Evolutionary conservation across 805 yeast genomes (phyloP), one percentile per base, ranked within the genome.

Genomic region (Jamesozyma gamospora): DNA sequence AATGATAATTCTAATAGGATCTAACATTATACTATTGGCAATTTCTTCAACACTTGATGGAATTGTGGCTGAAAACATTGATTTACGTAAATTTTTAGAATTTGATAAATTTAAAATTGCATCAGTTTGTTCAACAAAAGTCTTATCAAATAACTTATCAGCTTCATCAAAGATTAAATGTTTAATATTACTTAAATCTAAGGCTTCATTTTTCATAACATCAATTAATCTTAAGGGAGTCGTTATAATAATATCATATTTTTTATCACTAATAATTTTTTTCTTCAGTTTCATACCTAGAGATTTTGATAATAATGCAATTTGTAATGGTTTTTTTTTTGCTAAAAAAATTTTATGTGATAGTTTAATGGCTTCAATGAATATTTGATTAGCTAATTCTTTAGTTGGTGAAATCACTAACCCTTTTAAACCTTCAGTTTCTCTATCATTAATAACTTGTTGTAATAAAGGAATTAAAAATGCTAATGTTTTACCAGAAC

Each of bases 401-500:
- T 87, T 87, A 1, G 99, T 92, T 25, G 99, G 99, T 0, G 96
- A 79, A 10, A 92, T 74, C 8, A 92, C 75, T 37, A 92, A 64
- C 0, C 94, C 94, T 48, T 82, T 69, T 9, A 84, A 66, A 1
- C 82, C 83, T 12, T 46, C 36, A 11, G 50, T 42, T 34, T 54
- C 50, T 34, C 46, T 55, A 25, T 53, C 50, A 21, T 48, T 44
- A 13, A 64, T 53, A 4, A 72, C 58, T 17, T 52, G 50, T 41
- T 64, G 64, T 16, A 92, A 62, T 50, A 90, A 51, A 4, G 99
- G 98, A 14, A 87, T 74, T 41, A 84, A 65, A 56, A 82, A 92
- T 25, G 96, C 94, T 36, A 92, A 67, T 0, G 98, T 92, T 58
- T 92, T 92, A 69, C 98, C 98, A 4, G 96, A 86, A 51, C 98